Conservation (phyloP, 768 basidiomycete species). For the Artomyces pyxidatus region DNA sequence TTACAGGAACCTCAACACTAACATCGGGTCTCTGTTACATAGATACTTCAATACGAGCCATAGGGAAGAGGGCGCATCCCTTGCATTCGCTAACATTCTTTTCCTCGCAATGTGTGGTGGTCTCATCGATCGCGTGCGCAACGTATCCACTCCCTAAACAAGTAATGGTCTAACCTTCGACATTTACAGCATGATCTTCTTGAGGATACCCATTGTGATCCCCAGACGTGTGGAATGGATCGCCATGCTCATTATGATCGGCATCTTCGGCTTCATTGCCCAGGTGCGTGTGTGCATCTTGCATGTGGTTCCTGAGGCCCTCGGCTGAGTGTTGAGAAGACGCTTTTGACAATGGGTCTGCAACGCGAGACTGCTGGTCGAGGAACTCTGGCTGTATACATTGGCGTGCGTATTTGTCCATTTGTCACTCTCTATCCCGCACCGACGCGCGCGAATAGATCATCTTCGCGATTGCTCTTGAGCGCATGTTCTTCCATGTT, state of each 20-base stretch:
- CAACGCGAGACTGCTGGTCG: conserved; percentile 59
- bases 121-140: conserved; percentile 25
- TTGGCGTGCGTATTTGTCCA: conserved; percentile 40
- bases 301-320: neutral
- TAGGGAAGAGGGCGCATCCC: conserved; percentile 70
- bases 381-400: conserved; percentile 54
- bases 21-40: neutral
- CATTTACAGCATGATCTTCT: conserved; percentile 36
- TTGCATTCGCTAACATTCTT: conserved; percentile 67
- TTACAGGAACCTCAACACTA: too few species aligned
- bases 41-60: conserved; percentile 52
- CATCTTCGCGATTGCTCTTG: conserved; percentile 59
- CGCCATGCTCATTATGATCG: conserved; percentile 39
- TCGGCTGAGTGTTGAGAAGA: conserved; percentile 21
- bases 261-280: conserved; percentile 43
- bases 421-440: too few species aligned
- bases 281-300: conserved; percentile 21
- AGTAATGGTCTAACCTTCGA: too few species aligned
- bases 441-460: conserved; percentile 38
- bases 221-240: conserved; percentile 40
- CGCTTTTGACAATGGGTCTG: conserved; percentile 52
- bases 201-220: conserved; percentile 34
- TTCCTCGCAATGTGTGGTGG: conserved; percentile 45
- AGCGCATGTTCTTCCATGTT: conserved; percentile 56
- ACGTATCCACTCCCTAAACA: too few species aligned